Conservation (phyloP, 2,329 filamentous ascomycete genomes). For the Colletotrichum lupini region DNA sequence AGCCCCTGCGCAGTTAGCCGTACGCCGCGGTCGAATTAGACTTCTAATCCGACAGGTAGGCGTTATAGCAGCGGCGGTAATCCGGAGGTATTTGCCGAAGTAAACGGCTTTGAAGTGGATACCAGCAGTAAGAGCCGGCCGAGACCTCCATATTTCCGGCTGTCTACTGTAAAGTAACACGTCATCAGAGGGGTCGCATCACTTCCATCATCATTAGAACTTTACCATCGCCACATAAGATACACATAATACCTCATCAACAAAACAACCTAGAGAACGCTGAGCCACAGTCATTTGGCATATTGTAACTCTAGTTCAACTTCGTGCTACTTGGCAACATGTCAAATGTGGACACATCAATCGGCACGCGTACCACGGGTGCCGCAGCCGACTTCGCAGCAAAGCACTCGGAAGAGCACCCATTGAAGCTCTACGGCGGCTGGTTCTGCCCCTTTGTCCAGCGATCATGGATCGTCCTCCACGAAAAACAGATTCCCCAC, state of each 20-base stretch:
- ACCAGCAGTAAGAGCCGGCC: neutral
- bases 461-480: constrained; percentile 77
- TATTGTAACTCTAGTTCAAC: neutral
- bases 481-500: constrained; percentile 79
- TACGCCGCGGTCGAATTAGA: too few species aligned
- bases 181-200: constrained; percentile 24
- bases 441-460: constrained; percentile 83
- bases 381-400: constrained; percentile 59
- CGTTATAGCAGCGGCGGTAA: neutral
- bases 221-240: neutral
- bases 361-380: constrained; percentile 59
- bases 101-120: neutral
- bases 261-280: too few species aligned
- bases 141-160: neutral
- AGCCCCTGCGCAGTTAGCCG: too few species aligned
- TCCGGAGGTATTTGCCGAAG: neutral
- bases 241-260: neutral
- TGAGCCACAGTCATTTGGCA: too few species aligned
- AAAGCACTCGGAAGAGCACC: constrained; percentile 57
- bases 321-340: constrained; percentile 42
- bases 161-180: constrained; percentile 6
- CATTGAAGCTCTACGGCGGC: constrained; percentile 75
- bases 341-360: constrained; percentile 59
- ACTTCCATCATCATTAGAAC: neutral
- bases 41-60: too few species aligned